Percentiles rank a stretch among this genome's conserved stretches.
phyloP scores from a whole-genome alignment of 805 yeast genomes.

The Zygosaccharomyces bisporus region DNA sequence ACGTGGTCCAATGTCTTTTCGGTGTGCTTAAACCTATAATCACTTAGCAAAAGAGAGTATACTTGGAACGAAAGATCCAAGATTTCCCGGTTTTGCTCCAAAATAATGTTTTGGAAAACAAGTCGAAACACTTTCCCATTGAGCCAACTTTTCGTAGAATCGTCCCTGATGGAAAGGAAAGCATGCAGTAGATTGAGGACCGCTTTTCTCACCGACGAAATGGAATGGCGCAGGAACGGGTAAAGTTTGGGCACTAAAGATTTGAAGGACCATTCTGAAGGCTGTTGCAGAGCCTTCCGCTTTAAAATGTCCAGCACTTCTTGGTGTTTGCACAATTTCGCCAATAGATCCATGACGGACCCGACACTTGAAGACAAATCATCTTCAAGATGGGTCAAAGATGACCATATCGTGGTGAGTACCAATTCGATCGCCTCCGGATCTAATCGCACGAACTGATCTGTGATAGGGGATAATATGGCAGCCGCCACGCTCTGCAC shows the following conservation, averaged over 20 bases:
- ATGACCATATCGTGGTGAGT: conserved; percentile 81
- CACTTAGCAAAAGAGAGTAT: conserved; percentile 52
- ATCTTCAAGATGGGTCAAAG: conserved; percentile 77
- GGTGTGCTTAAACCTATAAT: conserved; percentile 38
- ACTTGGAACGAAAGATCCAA: conserved; percentile 59
- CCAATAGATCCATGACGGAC: conserved; percentile 88
- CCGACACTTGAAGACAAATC: conserved; percentile 95
- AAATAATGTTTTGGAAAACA: conserved; percentile 77
- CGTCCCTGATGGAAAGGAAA: conserved; percentile 58
- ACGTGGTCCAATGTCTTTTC: conserved; percentile 48
- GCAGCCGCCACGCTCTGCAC: conserved; percentile 97
- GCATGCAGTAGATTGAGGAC: conserved; percentile 78
- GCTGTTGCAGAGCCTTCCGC: conserved; percentile 49
- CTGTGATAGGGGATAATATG: conserved; percentile 83
- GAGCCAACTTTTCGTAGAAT: conserved; percentile 64
- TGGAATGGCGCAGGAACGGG: conserved; percentile 92
- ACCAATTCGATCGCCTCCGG: conserved; percentile 44
- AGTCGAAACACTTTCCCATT: conserved; percentile 69
- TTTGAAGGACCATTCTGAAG: conserved; percentile 56
- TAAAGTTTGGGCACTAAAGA: conserved; percentile 82
- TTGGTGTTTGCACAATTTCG: conserved; percentile 78
- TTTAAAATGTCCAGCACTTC: conserved; percentile 73
- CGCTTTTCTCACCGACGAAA: conserved; percentile 83
- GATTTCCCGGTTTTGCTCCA: conserved; percentile 82
- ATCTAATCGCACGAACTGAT: conserved; percentile 72